Percentiles rank a stretch among this genome's conserved stretches.
Conservation (phyloP, 2,329 filamentous ascomycete species). For the Alternaria sp. region DNA sequence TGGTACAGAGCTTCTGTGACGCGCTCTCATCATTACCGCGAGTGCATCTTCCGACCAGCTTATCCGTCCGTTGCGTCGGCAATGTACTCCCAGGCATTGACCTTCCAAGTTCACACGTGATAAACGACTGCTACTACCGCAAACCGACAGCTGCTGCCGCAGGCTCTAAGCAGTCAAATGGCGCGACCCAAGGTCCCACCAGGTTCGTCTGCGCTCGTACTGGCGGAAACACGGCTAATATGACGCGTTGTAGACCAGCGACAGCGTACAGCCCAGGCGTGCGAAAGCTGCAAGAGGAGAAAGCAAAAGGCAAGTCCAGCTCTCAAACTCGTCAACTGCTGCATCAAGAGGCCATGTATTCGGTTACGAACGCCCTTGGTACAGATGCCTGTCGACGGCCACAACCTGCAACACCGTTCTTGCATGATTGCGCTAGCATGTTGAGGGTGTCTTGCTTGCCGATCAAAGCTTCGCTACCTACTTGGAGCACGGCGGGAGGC, state of each 20-base stretch:
- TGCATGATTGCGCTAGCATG: constrained; percentile 2
- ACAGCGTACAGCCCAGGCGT: constrained; percentile 70
- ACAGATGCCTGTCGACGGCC: constrained; percentile 1
- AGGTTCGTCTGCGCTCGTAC: constrained; percentile 32
- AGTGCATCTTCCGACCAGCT: constrained; percentile 43
- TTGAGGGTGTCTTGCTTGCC: background rate
- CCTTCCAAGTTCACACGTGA: constrained; percentile 35
- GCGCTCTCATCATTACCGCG: constrained; percentile 20
- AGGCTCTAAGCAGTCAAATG: constrained; percentile 29
- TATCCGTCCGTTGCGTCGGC: constrained; percentile 39
- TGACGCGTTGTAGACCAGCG: constrained; percentile 68
- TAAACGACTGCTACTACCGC: constrained; percentile 20
- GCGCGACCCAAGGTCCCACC: constrained; percentile 49
- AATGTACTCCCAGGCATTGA: constrained; percentile 25
- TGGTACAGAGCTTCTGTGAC: constrained; percentile 21
- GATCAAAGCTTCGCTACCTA: background rate
- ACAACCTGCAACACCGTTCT: background rate
- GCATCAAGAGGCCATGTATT: background rate
- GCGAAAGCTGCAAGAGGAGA: constrained; percentile 70
- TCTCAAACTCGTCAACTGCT: constrained; percentile 8
- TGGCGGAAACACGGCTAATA: constrained; percentile 36
- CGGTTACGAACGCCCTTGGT: constrained; percentile 1
- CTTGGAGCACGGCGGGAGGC: background rate
- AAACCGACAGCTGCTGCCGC: constrained; percentile 9
- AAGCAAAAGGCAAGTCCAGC: constrained; percentile 69